phyloP scores from a whole-genome alignment of 768 basidiomycete genomes.

The Trametes sanguinea region DNA sequence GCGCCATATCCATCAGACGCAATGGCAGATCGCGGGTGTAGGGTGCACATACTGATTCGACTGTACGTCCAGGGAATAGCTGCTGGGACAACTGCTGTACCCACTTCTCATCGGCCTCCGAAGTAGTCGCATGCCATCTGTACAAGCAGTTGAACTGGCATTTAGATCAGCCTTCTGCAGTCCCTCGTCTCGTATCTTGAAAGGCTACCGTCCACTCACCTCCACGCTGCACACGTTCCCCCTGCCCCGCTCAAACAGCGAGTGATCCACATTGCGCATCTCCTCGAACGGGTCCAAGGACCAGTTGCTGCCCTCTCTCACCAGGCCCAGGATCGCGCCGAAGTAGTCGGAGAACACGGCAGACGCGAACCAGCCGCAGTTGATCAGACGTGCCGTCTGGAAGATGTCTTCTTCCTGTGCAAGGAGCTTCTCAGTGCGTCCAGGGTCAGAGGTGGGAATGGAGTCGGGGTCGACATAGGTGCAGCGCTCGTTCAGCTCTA shows the following conservation, averaged over 20 bases:
- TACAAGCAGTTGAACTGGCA: constrained; percentile 81
- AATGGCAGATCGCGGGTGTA: neutral
- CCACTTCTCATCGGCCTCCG: constrained; percentile 71
- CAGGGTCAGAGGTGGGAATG: constrained; percentile 34
- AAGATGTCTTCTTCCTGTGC: constrained; percentile 61
- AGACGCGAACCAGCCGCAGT: constrained; percentile 78
- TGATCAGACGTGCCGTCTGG: constrained; percentile 76
- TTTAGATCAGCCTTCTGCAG: neutral
- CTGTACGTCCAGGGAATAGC: constrained; percentile 54
- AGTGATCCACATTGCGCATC: constrained; percentile 62
- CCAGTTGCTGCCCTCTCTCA: constrained; percentile 76
- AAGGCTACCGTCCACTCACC: constrained; percentile 38
- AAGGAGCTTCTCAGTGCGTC: constrained; percentile 36
- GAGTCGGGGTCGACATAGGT: constrained; percentile 57
- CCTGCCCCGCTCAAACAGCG: constrained; percentile 73
- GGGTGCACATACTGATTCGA: constrained; percentile 38
- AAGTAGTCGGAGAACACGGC: constrained; percentile 87
- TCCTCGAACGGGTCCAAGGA: constrained; percentile 80
- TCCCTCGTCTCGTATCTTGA: neutral
- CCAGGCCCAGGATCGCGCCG: constrained; percentile 75
- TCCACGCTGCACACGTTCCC: constrained; percentile 85
- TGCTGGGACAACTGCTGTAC: constrained; percentile 48
- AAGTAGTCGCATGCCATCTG: constrained; percentile 85
- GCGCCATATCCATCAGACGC: neutral
- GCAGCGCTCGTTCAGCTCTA: constrained; percentile 80